phyloP scores from a whole-genome alignment of 768 basidiomycete genomes.

The Mycena vulgaris region DNA sequence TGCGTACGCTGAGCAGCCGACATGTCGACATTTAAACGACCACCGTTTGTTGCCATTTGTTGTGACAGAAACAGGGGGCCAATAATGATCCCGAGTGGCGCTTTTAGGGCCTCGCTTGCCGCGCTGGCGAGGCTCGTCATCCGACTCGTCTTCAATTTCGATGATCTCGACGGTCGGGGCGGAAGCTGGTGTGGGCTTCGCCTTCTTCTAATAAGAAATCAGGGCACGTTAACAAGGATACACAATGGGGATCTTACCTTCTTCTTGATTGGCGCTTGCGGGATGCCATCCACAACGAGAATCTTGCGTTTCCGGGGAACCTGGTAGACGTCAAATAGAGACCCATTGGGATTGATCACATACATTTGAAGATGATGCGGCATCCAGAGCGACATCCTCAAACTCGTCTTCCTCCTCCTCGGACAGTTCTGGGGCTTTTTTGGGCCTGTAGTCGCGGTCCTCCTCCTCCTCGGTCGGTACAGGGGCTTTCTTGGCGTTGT shows the following conservation, averaged over 20 bases:
- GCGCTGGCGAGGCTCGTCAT: neutral
- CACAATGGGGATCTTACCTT: neutral
- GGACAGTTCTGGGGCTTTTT: neutral
- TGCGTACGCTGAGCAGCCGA: neutral
- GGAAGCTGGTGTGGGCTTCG: neutral
- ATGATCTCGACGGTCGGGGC: neutral
- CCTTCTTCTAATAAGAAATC: neutral
- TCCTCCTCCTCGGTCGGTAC: neutral
- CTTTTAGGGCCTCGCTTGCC: neutral
- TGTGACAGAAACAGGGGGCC: neutral
- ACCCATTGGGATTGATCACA: neutral
- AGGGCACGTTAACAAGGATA: neutral
- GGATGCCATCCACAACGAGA: constrained; percentile 19
- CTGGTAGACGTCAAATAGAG: neutral
- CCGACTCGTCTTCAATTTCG: constrained; percentile 3
- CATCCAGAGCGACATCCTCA: neutral
- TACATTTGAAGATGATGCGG: neutral
- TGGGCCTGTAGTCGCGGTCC: neutral
- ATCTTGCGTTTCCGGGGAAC: neutral
- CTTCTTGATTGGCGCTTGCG: neutral
- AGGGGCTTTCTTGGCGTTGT: too few species aligned
- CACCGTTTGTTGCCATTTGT: neutral
- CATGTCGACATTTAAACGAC: constrained; percentile 11
- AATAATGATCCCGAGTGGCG: neutral
- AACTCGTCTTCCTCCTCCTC: constrained; percentile 14